A percentile compares a stretch with the other conserved stretches of the same genome.
Conservation (phyloP, 768 basidiomycete genomes). For the Boletus rubescentipes region DNA sequence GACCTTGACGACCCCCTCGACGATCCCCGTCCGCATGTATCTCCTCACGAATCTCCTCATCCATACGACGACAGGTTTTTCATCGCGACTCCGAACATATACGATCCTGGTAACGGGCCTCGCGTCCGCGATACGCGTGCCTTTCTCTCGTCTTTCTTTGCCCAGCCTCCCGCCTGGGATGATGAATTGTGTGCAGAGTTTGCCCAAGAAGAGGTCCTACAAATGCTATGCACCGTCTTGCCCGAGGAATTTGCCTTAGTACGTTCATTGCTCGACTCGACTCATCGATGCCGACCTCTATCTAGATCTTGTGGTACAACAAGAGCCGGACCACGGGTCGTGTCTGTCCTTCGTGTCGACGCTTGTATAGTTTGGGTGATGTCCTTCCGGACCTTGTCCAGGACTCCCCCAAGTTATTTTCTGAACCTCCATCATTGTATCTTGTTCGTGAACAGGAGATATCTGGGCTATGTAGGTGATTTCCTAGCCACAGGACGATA, state of each 20-base stretch:
- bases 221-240: conserved; percentile 68
- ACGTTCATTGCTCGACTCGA: conserved; percentile 22
- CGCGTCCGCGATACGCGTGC: conserved; percentile 66
- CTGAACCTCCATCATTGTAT: conserved; percentile 35
- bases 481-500: background rate
- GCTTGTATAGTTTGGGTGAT: conserved; percentile 72
- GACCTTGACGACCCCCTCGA: conserved; percentile 8
- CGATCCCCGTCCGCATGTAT: conserved; percentile 8
- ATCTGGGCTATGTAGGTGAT: conserved; percentile 71
- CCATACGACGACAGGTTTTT: conserved; percentile 15
- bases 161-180: conserved; percentile 59
- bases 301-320: conserved; percentile 81
- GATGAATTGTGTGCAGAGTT: conserved; percentile 76
- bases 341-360: conserved; percentile 75
- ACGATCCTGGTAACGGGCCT: conserved; percentile 78
- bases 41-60: conserved; percentile 1
- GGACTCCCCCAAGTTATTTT: conserved; percentile 16
- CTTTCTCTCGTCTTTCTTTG: conserved; percentile 68
- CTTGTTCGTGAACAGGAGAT: conserved; percentile 63
- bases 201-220: conserved; percentile 68
- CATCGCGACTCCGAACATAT: conserved; percentile 57
- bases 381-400: conserved; percentile 48
- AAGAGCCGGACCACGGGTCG: conserved; percentile 70
- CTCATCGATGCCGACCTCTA: background rate
- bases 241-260: conserved; percentile 75